Conservation (phyloP, 2,329 filamentous ascomycete species). For the Verticillium nonalfalfae region DNA sequence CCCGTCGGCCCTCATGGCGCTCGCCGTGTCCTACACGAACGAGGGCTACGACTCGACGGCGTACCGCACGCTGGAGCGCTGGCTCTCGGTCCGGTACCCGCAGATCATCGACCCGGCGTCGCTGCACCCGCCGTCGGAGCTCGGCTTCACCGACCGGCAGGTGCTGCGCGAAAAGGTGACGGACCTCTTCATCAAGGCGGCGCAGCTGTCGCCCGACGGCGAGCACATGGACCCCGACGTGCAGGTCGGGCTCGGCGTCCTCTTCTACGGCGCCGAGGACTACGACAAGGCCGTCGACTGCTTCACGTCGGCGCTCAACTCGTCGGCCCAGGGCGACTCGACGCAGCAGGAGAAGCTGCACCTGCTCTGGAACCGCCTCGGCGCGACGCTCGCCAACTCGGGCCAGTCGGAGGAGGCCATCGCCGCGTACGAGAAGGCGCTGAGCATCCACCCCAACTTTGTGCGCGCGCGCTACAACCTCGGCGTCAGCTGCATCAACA, state of each 20-base stretch:
- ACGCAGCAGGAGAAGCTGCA: constrained; percentile 86
- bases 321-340: constrained; percentile 73
- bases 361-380: constrained; percentile 93
- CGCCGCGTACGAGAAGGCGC: constrained; percentile 87
- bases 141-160: constrained; percentile 91
- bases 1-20: constrained; percentile 83
- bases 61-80: constrained; percentile 92
- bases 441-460: constrained; percentile 89
- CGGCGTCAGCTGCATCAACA: constrained; percentile 94
- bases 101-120: constrained; percentile 67
- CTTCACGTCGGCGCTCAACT: constrained; percentile 86
- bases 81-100: constrained; percentile 94
- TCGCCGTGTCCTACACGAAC: constrained; percentile 96
- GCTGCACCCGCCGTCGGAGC: constrained; percentile 68
- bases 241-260: constrained; percentile 90
- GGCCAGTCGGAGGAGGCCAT: constrained; percentile 94
- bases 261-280: constrained; percentile 97
- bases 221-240: constrained; percentile 98
- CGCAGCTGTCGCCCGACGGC: constrained; percentile 84
- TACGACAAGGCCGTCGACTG: constrained; percentile 99
- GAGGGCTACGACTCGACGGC: constrained; percentile 97
- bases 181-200: constrained; percentile 83
- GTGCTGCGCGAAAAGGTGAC: constrained; percentile 87
- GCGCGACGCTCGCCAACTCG: constrained; percentile 91
- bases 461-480: constrained; percentile 96